A percentile compares a stretch with the other conserved stretches of the same genome.
Conservation (phyloP, 2,329 filamentous ascomycete species). For the Colletotrichum sp. region DNA sequence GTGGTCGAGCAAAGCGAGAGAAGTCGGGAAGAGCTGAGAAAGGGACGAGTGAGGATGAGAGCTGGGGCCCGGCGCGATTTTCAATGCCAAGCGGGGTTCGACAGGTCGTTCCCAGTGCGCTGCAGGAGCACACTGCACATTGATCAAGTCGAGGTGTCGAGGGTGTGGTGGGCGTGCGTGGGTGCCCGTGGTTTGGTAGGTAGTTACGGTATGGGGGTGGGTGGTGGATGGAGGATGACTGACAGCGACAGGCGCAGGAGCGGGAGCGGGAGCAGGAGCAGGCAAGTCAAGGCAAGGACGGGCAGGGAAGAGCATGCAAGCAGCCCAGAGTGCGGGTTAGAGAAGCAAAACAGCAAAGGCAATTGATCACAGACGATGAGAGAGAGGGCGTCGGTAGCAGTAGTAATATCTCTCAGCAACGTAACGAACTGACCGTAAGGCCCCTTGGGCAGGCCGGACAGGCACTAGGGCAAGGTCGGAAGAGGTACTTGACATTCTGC, state of each 20-base stretch:
- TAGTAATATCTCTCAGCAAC: neutral
- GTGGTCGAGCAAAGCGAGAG: neutral
- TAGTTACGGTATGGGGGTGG: neutral
- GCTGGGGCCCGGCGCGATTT: slow-evolving; percentile 23
- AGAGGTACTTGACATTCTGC: neutral
- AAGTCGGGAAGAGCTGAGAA: neutral
- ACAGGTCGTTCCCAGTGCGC: slow-evolving; percentile 17
- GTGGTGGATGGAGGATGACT: neutral
- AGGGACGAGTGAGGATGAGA: neutral
- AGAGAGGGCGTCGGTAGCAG: neutral
- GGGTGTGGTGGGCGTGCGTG: neutral
- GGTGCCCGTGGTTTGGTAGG: neutral
- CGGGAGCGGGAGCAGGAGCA: neutral
- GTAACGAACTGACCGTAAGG: neutral
- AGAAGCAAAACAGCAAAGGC: neutral
- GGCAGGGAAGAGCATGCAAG: neutral
- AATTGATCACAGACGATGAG: neutral
- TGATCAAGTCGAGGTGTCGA: slow-evolving; percentile 9
- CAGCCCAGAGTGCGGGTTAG: neutral
- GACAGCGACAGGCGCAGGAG: neutral
- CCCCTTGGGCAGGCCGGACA: neutral
- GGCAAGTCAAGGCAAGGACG: neutral
- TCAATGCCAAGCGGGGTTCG: slow-evolving; percentile 24
- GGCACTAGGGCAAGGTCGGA: neutral
- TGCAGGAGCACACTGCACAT: slow-evolving; percentile 11